phyloP scores from a whole-genome alignment of 305 asterid genomes.

The Solanum hybrid region DNA sequence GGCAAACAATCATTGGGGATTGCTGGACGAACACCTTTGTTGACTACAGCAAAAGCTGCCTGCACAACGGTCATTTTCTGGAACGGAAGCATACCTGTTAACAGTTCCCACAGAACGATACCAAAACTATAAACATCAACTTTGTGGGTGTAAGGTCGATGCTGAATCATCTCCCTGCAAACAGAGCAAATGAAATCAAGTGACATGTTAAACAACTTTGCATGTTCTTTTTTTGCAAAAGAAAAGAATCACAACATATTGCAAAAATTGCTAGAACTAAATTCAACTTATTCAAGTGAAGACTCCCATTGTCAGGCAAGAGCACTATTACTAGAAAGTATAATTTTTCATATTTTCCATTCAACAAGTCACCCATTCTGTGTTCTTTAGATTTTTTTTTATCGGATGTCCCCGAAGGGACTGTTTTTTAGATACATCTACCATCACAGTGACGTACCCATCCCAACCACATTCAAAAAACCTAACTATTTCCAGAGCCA shows the following conservation, averaged over 20 bases:
- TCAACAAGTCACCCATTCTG: background rate
- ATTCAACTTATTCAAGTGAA: background rate
- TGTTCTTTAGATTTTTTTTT: background rate
- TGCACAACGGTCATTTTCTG: constrained; percentile 92
- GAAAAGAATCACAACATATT: background rate
- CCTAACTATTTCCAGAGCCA: background rate
- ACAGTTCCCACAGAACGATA: constrained; percentile 86
- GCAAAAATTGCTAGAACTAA: background rate
- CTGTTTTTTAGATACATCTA: background rate
- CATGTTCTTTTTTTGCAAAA: background rate
- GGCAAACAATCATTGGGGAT: constrained; percentile 74
- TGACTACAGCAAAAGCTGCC: constrained; percentile 95
- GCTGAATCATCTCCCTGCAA: constrained; percentile 95
- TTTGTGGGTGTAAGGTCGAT: constrained; percentile 82
- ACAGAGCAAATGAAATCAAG: constrained; percentile 12
- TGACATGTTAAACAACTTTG: background rate
- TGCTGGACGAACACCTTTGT: constrained; percentile 82
- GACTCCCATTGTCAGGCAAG: background rate
- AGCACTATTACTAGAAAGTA: background rate
- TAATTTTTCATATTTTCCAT: background rate
- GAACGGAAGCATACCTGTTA: constrained; percentile 90
- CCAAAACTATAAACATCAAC: constrained; percentile 96
- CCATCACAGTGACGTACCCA: background rate
- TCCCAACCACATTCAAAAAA: background rate
- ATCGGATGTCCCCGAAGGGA: background rate